phyloP scores from a whole-genome alignment of 2,329 filamentous ascomycete species.

The Incumbomyces delicatus region DNA sequence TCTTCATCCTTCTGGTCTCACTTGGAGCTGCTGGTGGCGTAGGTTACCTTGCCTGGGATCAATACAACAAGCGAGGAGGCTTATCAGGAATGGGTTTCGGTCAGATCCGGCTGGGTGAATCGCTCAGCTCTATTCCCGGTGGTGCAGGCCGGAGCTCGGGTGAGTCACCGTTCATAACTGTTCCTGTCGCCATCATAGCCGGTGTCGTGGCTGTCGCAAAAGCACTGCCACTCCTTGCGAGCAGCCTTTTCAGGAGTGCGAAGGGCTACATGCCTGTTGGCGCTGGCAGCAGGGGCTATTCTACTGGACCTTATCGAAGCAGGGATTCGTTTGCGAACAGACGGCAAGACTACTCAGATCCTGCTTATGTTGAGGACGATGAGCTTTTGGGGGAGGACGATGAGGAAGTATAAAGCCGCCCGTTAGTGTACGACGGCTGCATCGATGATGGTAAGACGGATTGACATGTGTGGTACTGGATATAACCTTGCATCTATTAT shows the following conservation, averaged over 20 bases:
- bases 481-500: neutral
- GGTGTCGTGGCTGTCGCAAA: constrained; percentile 69
- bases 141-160: constrained; percentile 35
- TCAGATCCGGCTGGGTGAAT: constrained; percentile 78
- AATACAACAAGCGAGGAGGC: constrained; percentile 56
- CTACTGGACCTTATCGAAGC: constrained; percentile 64
- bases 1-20: constrained; percentile 74
- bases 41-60: constrained; percentile 60
- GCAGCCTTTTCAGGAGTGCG: constrained; percentile 62
- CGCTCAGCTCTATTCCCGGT: constrained; percentile 10
- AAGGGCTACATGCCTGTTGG: constrained; percentile 43
- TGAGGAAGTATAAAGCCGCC: constrained; percentile 21
- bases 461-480: neutral
- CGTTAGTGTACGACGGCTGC: neutral
- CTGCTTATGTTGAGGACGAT: constrained; percentile 81
- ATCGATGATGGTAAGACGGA: neutral
- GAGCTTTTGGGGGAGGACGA: constrained; percentile 91
- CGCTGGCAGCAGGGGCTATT: constrained; percentile 32
- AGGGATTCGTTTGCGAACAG: constrained; percentile 80
- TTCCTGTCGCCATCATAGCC: constrained; percentile 69
- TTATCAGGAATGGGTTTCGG: constrained; percentile 65
- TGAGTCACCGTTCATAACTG: constrained; percentile 68
- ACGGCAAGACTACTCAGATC: constrained; percentile 63
- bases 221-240: constrained; percentile 61
- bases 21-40: constrained; percentile 59